Percentiles rank a stretch among this genome's conserved stretches.
phyloP scores from a whole-genome alignment of 176 grass and related monocot species.

The Stipa capillata region DNA sequence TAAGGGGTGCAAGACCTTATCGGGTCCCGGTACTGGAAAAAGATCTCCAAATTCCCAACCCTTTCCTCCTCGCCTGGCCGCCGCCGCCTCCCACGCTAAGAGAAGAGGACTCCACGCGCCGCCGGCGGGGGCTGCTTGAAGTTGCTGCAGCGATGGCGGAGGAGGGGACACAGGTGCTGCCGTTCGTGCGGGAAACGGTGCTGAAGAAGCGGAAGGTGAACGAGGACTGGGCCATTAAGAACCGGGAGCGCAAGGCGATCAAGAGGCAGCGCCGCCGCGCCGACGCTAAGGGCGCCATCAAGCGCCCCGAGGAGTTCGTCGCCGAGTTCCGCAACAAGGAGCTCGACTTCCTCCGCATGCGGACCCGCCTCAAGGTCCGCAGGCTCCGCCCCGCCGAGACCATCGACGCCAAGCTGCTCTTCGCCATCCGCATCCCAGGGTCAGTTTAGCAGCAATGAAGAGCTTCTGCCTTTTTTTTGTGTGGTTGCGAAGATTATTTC shows the following conservation, averaged over 20 bases:
- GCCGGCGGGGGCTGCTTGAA: too few species aligned
- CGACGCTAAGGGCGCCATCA: constrained; percentile 45
- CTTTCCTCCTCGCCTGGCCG: not conserved
- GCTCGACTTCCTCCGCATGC: constrained; percentile 64
- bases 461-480: too few species aligned
- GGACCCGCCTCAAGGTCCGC: constrained; percentile 54
- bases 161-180: constrained; percentile 37
- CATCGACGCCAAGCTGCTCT: constrained; percentile 57
- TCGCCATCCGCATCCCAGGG: constrained; percentile 87
- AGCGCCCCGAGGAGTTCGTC: constrained; percentile 84
- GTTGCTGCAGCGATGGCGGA: too few species aligned
- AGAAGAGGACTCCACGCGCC: too few species aligned
- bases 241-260: constrained; percentile 38
- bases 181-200: constrained; percentile 66
- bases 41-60: too few species aligned
- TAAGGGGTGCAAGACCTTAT: not conserved
- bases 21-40: too few species aligned
- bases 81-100: too few species aligned
- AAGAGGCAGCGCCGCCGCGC: constrained; percentile 33
- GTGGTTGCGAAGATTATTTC: too few species aligned
- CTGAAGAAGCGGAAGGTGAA: constrained; percentile 82
- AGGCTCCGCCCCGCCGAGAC: constrained; percentile 31
- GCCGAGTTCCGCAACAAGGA: constrained; percentile 81
- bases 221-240: constrained; percentile 75
- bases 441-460: too few species aligned